Base-by-base conservation (phyloP, 140 eudicot genomes). In the Cichorium intybus region DNA sequence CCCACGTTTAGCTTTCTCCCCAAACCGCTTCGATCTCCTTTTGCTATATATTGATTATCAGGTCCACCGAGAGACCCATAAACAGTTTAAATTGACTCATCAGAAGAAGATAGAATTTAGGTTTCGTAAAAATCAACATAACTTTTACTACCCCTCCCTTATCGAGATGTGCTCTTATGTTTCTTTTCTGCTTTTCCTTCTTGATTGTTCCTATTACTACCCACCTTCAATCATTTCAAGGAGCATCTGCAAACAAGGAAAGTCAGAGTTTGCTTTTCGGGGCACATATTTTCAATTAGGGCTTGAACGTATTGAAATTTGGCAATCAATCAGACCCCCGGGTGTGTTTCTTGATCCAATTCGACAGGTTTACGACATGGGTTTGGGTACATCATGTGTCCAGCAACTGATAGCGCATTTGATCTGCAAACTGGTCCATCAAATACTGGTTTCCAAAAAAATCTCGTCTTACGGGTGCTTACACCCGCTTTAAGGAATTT, bases 391-490 rank as follows among this genome's bases (percentile, higher is more conserved):
- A 87, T 91, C 26, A 87, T 91, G 64, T 91, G 97, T 64, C 97
- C 97, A 10, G 73, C 97, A 71, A 87, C 89, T 11, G 97, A 91
- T 29, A 91, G 95, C 90, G 87, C 96, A 21, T 91, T 80, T 16
- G 89, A 85, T 75, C 73, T 91, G 58, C 88, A 48, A 87, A 86
- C 3, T 96, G 97, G 41, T 78, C 83, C 8, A 78, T 87, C 50
- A 91, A 85, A 66, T 95, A 91, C 16, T 91, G 97, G 97, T 91
- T 85, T 76, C 97, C 97, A 2, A 91, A 91, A n/a, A 48, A 91
- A 91, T 62, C 96, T 95, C 3, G 96, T 91, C 49, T 72, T 91
- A 47, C 76, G 97, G 75, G 89, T 65, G 35, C 87, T 91, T n/a
- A 91, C 96, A 37, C 97, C 97, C 21, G 80, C 94, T 28, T 74